Conservation (phyloP, 495 filamentous ascomycete genomes). For the Geopyxis carbonaria region DNA sequence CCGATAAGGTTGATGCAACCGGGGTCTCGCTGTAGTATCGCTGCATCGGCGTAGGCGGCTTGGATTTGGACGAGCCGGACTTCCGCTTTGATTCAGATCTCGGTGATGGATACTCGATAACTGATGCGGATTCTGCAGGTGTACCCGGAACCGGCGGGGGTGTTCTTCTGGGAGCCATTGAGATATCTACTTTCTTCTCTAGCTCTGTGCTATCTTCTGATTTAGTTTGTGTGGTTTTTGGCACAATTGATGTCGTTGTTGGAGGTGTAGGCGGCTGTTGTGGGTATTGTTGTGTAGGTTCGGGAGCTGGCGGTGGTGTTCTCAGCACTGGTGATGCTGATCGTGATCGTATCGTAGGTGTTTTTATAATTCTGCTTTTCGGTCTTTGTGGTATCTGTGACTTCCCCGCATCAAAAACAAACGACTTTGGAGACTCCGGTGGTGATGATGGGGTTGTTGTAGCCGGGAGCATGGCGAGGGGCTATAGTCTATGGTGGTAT, state of each 20-base stretch:
- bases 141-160: not conserved
- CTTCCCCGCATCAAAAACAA: not conserved
- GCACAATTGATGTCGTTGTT: not conserved
- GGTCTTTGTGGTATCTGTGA: not conserved
- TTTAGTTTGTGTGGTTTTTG: not conserved
- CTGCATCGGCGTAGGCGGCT: not conserved
- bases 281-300: no score
- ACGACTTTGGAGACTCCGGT: not conserved
- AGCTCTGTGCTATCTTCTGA: no score
- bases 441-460: no score
- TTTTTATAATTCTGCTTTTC: not conserved
- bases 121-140: not conserved
- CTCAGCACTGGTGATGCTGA: not conserved
- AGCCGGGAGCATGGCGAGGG: no score
- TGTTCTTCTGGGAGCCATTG: no score
- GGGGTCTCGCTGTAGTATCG: slow-evolving; percentile 3
- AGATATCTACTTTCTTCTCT: no score
- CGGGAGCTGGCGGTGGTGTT: no score
- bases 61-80: not conserved
- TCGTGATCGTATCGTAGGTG: not conserved
- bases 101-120: not conserved
- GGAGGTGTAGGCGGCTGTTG: slow-evolving; percentile 1
- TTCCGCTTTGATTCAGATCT: not conserved
- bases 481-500: no score
- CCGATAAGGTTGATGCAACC: not conserved